phyloP scores from a whole-genome alignment of 1,139 yeast genomes.

The Pneumocystis murina region DNA sequence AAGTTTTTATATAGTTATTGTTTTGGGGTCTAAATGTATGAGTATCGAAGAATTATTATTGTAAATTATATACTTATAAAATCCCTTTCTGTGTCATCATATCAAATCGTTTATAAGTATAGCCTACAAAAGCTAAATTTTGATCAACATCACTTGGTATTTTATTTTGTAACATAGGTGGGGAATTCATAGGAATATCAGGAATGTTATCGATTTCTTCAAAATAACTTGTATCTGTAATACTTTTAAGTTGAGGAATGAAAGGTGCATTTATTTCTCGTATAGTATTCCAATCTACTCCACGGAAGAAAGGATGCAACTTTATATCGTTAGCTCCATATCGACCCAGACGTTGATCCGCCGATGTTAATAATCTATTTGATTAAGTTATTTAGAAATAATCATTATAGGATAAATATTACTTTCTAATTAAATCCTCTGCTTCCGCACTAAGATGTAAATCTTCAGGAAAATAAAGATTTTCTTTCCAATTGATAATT shows the following conservation, averaged over 20 bases:
- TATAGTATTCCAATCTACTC: conserved; percentile 82
- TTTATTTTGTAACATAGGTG: conserved; percentile 6
- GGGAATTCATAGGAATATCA: conserved; percentile 45
- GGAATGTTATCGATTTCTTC: conserved; percentile 94
- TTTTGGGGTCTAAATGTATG: too few species aligned
- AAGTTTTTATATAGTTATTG: too few species aligned
- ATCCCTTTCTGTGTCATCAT: conserved; percentile 6
- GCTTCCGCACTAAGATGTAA: conserved; percentile 86
- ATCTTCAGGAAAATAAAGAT: conserved; percentile 87
- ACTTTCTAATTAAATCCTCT: conserved; percentile 66
- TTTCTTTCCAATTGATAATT: conserved; percentile 89
- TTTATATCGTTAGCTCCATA: conserved; percentile 93
- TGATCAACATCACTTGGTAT: background rate
- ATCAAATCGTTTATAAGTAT: conserved; percentile 13
- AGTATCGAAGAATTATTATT: background rate
- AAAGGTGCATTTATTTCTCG: conserved; percentile 92
- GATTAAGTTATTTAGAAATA: background rate
- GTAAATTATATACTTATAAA: background rate
- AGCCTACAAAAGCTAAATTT: conserved; percentile 13
- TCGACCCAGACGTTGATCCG: conserved; percentile 79
- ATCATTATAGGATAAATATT: background rate
- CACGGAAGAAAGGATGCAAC: conserved; percentile 51
- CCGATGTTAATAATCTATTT: conserved; percentile 50
- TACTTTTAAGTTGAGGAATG: conserved; percentile 66
- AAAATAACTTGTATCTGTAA: conserved; percentile 94